These are phyloP conservation scores for Candida chilensis DNA, from an alignment of 805 yeast genomes.

Conservation along the genomic window DNA sequence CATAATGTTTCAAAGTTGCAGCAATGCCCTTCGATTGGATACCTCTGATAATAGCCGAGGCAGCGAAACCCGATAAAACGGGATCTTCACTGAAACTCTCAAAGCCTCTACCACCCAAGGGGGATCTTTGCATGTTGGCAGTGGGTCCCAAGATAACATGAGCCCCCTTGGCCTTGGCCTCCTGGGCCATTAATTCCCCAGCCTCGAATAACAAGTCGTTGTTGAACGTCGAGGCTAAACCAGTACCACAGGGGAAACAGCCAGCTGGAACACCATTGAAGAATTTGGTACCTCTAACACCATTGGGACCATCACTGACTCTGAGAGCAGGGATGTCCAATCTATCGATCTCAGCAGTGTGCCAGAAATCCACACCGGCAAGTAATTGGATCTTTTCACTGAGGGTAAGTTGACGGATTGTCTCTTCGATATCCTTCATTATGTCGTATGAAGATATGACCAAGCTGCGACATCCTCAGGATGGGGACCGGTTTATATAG, in stretches of 20 bases:
- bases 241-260: conserved; percentile 56
- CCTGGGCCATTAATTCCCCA: conserved; percentile 44
- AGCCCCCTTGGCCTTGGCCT: conserved; percentile 45
- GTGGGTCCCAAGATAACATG: conserved; percentile 42
- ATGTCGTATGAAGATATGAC: too few species aligned
- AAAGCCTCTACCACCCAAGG: conserved; percentile 55
- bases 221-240: conserved; percentile 48
- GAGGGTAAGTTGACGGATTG: conserved; percentile 10
- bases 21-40: conserved; percentile 40
- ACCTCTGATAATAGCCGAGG: conserved; percentile 42
- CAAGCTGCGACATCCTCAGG: too few species aligned
- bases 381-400: conserved; percentile 19
- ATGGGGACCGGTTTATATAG: too few species aligned
- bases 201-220: conserved; percentile 36
- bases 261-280: conserved; percentile 44
- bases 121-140: conserved; percentile 46
- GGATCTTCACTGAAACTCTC: conserved; percentile 62
- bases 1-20: conserved; percentile 56
- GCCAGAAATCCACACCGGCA: conserved; percentile 29
- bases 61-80: conserved; percentile 29
- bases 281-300: conserved; percentile 49
- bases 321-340: conserved; percentile 37
- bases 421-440: conserved; percentile 5
- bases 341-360: conserved; percentile 22
- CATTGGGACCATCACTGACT: conserved; percentile 55